Percentiles rank a stretch among this genome's conserved stretches.
phyloP scores from a whole-genome alignment of 345 rosid genomes.

The Arabis hirsuta region DNA sequence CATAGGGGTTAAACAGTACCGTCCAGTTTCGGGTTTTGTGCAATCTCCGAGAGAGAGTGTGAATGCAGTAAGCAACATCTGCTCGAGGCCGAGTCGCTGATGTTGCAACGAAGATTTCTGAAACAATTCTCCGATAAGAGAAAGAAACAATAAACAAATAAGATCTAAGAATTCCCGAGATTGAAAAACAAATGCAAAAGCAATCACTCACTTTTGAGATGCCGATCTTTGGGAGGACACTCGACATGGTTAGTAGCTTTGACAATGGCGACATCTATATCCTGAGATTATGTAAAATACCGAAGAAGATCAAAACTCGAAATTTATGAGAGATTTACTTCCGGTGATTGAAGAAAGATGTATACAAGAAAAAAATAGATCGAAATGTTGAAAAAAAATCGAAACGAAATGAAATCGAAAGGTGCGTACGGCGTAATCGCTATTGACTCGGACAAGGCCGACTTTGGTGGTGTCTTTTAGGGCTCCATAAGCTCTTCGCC shows the following conservation, averaged over 20 bases:
- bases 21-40: slow-evolving; percentile 92
- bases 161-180: slow-evolving; percentile 8
- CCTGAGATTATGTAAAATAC: slow-evolving; percentile 46
- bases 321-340: slow-evolving; percentile 31
- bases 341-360: neutral
- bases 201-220: slow-evolving; percentile 60
- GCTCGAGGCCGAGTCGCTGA: slow-evolving; percentile 83
- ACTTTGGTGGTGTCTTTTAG: slow-evolving; percentile 91
- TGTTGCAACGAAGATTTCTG: slow-evolving; percentile 77
- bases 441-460: slow-evolving; percentile 91
- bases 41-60: slow-evolving; percentile 74
- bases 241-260: slow-evolving; percentile 95
- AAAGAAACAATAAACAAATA: neutral
- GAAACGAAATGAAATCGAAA: neutral
- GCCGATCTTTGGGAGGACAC: slow-evolving; percentile 86
- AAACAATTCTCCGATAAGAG: neutral
- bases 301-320: slow-evolving; percentile 27
- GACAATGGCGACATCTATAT: slow-evolving; percentile 84
- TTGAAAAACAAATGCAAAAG: neutral
- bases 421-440: slow-evolving; percentile 71
- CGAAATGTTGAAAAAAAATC: too few relatives aligned
- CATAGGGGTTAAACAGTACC: slow-evolving; percentile 13
- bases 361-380: too few relatives aligned
- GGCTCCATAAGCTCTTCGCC: slow-evolving; percentile 90
- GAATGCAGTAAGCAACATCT: slow-evolving; percentile 90